Evolutionary conservation across 495 filamentous ascomycete species (phyloP).

Genomic region (Haplographium delicatum): DNA sequence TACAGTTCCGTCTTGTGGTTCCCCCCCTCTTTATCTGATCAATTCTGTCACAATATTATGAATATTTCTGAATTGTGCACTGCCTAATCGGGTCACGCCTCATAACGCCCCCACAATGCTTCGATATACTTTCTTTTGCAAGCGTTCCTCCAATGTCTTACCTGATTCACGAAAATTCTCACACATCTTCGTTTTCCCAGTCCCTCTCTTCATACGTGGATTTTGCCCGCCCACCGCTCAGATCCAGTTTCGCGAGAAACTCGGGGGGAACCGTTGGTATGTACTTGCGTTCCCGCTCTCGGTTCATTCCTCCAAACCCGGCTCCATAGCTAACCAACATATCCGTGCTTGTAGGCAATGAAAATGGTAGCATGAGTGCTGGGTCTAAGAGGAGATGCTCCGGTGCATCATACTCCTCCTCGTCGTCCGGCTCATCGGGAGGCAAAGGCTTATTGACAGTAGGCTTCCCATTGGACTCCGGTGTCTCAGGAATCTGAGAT

Average conservation of each 20-base stretch:
- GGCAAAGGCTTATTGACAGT: conserved; percentile 22
- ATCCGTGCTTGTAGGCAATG: conserved; percentile 89
- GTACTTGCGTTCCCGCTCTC: conserved; percentile 88
- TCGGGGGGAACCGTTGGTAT: conserved; percentile 95
- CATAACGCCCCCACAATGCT: neutral
- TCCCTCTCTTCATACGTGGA: conserved; percentile 19
- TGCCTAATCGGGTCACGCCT: neutral
- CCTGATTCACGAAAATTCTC: neutral
- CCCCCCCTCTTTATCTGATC: no score
- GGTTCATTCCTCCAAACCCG: conserved; percentile 87
- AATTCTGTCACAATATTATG: no score
- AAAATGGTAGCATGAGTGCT: conserved; percentile 89
- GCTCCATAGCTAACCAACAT: conserved; percentile 96
- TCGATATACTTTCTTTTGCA: neutral
- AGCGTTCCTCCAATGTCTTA: neutral
- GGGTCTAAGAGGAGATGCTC: conserved; percentile 79
- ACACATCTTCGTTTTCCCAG: conserved; percentile 28
- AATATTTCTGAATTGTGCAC: no score
- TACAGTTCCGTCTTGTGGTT: no score
- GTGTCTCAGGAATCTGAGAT: conserved; percentile 30
- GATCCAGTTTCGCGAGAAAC: conserved; percentile 83
- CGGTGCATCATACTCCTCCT: conserved; percentile 46
- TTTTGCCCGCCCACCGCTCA: conserved; percentile 17
- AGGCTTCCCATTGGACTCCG: conserved; percentile 27
- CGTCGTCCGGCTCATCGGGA: conserved; percentile 14